These are phyloP conservation scores for Pestalotiopsis sp. DNA, from an alignment of 2,329 filamentous ascomycete genomes.

Conservation along the genomic window DNA sequence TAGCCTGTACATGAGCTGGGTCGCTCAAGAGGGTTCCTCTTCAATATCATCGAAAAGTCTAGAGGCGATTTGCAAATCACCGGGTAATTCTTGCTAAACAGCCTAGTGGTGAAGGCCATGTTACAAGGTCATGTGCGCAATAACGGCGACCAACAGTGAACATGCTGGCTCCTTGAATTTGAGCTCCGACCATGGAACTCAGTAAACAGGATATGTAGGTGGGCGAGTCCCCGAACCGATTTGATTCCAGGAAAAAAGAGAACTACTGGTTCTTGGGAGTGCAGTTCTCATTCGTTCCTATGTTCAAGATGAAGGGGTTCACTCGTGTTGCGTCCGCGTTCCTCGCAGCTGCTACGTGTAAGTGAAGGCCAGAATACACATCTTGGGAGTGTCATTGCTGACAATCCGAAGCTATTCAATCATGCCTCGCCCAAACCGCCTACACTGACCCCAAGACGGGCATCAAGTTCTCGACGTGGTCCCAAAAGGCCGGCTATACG, in stretches of 20 bases:
- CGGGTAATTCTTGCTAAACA: constrained; percentile 10
- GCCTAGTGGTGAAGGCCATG: neutral
- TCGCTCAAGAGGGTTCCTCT: neutral
- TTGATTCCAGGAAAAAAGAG: neutral
- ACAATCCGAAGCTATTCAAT: constrained; percentile 26
- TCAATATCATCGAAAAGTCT: neutral
- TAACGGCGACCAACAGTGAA: neutral
- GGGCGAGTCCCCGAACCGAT: neutral
- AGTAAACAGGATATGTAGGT: neutral
- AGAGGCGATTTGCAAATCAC: neutral
- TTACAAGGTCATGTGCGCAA: constrained; percentile 1
- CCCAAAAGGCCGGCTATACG: constrained; percentile 26
- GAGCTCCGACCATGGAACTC: neutral
- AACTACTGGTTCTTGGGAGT: neutral
- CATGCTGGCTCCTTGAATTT: neutral
- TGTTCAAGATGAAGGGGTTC: constrained; percentile 32
- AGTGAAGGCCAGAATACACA: constrained; percentile 17
- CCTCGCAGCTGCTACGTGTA: constrained; percentile 31
- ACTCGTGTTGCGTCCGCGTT: constrained; percentile 31
- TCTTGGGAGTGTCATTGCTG: constrained; percentile 16
- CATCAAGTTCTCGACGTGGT: constrained; percentile 34
- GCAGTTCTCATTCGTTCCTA: constrained; percentile 21
- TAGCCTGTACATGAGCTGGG: neutral
- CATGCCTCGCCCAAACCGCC: constrained; percentile 30
- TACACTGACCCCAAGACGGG: constrained; percentile 33